Conservation (phyloP, 371 early-diverging fungal genomes). For the Rhizopus sp. region DNA sequence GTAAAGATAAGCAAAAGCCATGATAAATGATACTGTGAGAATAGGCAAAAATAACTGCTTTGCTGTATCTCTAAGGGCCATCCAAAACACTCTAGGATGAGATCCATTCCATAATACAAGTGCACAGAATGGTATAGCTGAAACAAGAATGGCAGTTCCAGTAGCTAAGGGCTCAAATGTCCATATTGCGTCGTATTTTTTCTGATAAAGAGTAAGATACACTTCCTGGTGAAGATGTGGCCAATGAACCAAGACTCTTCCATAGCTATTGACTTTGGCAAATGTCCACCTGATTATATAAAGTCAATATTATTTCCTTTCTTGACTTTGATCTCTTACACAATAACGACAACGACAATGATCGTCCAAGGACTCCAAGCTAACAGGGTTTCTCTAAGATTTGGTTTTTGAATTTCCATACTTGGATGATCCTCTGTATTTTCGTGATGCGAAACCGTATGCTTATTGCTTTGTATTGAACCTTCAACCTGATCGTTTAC, state of each 20-base stretch:
- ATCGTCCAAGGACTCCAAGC: slow-evolving; percentile 54
- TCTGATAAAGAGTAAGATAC: slow-evolving; percentile 45
- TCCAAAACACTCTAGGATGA: slow-evolving; percentile 29
- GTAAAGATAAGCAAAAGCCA: slow-evolving; percentile 53
- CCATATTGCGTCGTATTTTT: slow-evolving; percentile 50
- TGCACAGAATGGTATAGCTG: slow-evolving; percentile 29
- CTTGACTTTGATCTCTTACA: slow-evolving; percentile 20
- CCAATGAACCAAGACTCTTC: slow-evolving; percentile 37
- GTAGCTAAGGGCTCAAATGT: slow-evolving; percentile 54
- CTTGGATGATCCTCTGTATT: neutral
- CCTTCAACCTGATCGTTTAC: neutral
- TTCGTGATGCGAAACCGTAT: slow-evolving; percentile 7
- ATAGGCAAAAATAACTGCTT: slow-evolving; percentile 43
- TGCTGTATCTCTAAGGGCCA: slow-evolving; percentile 28
- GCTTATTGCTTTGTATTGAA: neutral
- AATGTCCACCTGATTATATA: slow-evolving; percentile 38
- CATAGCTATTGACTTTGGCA: slow-evolving; percentile 31
- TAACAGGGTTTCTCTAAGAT: slow-evolving; percentile 30
- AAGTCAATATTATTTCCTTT: neutral
- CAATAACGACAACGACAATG: slow-evolving; percentile 49
- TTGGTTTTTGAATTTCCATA: slow-evolving; percentile 30
- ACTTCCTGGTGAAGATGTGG: slow-evolving; percentile 44
- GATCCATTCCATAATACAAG: slow-evolving; percentile 39
- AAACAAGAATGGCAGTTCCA: slow-evolving; percentile 47
- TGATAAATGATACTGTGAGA: slow-evolving; percentile 50